phyloP scores from a whole-genome alignment of 768 basidiomycete species.

The Boletales sp. region DNA sequence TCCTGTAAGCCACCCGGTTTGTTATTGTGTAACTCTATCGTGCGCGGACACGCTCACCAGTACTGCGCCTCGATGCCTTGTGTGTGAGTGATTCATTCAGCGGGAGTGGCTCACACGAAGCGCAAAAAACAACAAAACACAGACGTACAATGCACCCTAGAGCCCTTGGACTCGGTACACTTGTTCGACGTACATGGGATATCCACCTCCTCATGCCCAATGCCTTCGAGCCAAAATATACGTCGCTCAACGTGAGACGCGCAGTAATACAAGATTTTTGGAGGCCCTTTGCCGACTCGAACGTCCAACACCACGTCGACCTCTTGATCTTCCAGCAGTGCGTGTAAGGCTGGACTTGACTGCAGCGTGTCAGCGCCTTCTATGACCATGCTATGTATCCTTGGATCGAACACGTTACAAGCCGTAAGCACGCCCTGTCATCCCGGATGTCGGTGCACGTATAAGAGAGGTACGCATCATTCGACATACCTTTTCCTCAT shows the following conservation, averaged over 20 bases:
- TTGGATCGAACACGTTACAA: conserved; percentile 7
- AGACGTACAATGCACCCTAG: conserved; percentile 24
- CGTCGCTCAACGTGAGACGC: conserved; percentile 26
- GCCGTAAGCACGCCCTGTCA: conserved; percentile 12
- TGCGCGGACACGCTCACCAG: conserved; percentile 17
- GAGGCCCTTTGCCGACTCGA: not conserved
- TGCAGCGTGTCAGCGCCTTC: conserved; percentile 11
- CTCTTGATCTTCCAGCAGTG: conserved; percentile 7
- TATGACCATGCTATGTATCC: conserved; percentile 5
- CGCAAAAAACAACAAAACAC: not conserved
- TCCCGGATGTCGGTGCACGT: not conserved
- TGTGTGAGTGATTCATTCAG: not conserved
- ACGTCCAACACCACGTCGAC: conserved; percentile 18
- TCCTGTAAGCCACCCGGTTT: conserved; percentile 11
- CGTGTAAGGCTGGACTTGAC: conserved; percentile 1
- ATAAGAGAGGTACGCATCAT: not conserved
- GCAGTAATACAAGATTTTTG: conserved; percentile 22
- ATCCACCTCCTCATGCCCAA: conserved; percentile 16
- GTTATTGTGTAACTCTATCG: not conserved
- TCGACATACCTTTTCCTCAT: conserved; percentile 28
- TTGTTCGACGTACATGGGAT: conserved; percentile 21
- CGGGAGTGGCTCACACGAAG: not conserved
- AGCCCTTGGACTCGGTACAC: conserved; percentile 7
- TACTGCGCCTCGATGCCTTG: conserved; percentile 28
- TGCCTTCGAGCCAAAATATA: conserved; percentile 28